Evolutionary conservation across 2,329 filamentous ascomycete species (phyloP), one percentile per base, ranked within the genome.

Genomic region (Fusarium papillatum): DNA sequence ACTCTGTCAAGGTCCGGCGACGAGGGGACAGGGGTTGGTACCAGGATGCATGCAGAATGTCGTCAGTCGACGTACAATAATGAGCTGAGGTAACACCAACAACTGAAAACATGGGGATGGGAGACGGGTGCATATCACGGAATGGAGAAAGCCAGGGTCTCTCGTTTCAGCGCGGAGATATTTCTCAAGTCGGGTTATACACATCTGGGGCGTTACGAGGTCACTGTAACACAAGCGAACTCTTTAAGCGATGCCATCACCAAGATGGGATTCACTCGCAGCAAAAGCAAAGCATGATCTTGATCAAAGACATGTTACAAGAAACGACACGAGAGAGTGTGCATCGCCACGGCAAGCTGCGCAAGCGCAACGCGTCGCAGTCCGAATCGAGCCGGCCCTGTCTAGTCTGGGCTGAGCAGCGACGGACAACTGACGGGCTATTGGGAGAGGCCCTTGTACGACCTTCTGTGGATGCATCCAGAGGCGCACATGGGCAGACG

Each of bases 331-430:
- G 29, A 55, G 53, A 38, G 48, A 50, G 61, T 62, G 62, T 68
- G 70, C 68, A 72, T 69, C 61, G 67, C 65, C 68, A 69, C 71
- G 68, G 70, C 64, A 75, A 75, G 73, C 70, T 76, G 67, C 73
- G 78, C 78, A 75, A 79, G 75, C 69, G 71, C 60, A 66, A 76
- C 76, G 74, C 68, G 71, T 78, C 69, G 46, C 71, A 59, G 60
- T 67, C 71, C 70, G 38, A 60, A 73, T 77, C 70, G 57, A 70
- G 69, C 63, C 64, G 36, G 34, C 57, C 48, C 70, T 61, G n/a
- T 50, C 62, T 63, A 64, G 63, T 57, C 74, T 68, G 69, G 72
- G 66, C 69, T 75, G 67, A 73, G 68, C 71, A 72, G 66, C 60
- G 69, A 70, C 66, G 50, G 69, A 69, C 73, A 65, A 71, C 53